Evolutionary conservation across 495 filamentous ascomycete genomes (phyloP), one percentile per base, ranked within the genome.

Genomic region (Viridothelium virens): DNA sequence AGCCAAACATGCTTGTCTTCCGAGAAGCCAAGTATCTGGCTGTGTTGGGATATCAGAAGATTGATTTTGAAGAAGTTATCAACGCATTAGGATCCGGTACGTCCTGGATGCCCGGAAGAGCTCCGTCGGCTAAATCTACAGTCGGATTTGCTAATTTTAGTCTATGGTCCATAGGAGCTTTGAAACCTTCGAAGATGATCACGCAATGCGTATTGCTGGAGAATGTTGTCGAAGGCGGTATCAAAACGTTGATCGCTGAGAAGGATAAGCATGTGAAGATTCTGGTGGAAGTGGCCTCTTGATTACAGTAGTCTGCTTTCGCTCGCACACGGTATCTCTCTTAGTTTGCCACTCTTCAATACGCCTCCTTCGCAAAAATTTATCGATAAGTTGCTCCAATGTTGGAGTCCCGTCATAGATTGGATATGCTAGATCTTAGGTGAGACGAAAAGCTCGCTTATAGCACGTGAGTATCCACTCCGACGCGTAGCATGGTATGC

Each of bases 251-350:
- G 63, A 74, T 76, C 38, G 70, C 72, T 10, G 70, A 76, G 59
- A 77, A 77, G 69, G 75, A 76, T 39, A 72, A 73, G 65, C 75
- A 76, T 64, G 74, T 77, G 3, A 77, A 77, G 66, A 76, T 77
- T 61, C 50, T 77, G 63, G 74, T 77, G 1, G 70, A 77, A 31
- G 46, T 71, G 37, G 61, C 46, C 37, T 47, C 41, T 33, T 41
- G 61, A 63, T 9, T 9, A 34, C 5, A 36, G 5, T 34, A n/a
- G 25, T 25, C 25, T 25, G 25, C 25, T 25, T 25, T 25, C 25
- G 25, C 25, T 25, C 25, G 25, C 25, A 25, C 25, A 25, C 25
- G 25, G 25, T 25, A 25, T 25, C 25, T 25, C 25, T 25, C 25
- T 25, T 25, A 25, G 25, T 25, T 25, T 25, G 25, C 25, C 25